Evolutionary conservation across 805 yeast genomes (phyloP).

Genomic region (Candida qinlingensis): DNA sequence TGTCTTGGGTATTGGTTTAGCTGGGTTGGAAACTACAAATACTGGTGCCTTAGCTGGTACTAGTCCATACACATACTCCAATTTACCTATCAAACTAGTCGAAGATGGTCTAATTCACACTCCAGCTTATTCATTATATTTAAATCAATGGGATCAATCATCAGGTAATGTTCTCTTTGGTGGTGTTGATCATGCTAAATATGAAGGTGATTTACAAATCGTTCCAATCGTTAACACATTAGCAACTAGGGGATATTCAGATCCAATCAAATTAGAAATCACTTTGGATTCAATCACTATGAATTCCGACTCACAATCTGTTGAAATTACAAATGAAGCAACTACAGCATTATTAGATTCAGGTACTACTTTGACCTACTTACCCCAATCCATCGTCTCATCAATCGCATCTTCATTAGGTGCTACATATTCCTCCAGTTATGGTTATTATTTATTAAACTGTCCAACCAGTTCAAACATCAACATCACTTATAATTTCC

Average conservation of each 20-base stretch:
- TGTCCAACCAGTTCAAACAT: constrained; percentile 31
- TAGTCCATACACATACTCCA: constrained; percentile 43
- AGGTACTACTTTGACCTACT: constrained; percentile 39
- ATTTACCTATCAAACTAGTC: constrained; percentile 60
- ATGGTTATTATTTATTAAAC: constrained; percentile 41
- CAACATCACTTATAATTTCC: constrained; percentile 39
- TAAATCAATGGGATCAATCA: constrained; percentile 38
- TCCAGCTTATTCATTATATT: constrained; percentile 56
- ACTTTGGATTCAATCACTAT: constrained; percentile 28
- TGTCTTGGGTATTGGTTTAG: constrained; percentile 69
- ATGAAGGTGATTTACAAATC: constrained; percentile 43
- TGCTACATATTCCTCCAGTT: constrained; percentile 35
- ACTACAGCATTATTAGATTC: constrained; percentile 38
- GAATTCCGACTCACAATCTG: constrained; percentile 3
- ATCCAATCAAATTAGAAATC: constrained; percentile 44
- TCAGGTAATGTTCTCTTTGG: constrained; percentile 65
- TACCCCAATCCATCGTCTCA: constrained; percentile 35
- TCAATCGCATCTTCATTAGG: constrained; percentile 34
- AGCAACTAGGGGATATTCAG: constrained; percentile 21
- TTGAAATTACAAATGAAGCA: constrained; percentile 1
- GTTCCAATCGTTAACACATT: constrained; percentile 39
- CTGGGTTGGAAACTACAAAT: constrained; percentile 62
- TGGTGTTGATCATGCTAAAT: constrained; percentile 63
- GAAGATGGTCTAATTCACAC: constrained; percentile 50
- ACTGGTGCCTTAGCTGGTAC: constrained; percentile 24